A percentile compares a stretch with the other conserved stretches of the same genome.
Conservation (phyloP, 441 rosid genomes). For the Kokia cookei region DNA sequence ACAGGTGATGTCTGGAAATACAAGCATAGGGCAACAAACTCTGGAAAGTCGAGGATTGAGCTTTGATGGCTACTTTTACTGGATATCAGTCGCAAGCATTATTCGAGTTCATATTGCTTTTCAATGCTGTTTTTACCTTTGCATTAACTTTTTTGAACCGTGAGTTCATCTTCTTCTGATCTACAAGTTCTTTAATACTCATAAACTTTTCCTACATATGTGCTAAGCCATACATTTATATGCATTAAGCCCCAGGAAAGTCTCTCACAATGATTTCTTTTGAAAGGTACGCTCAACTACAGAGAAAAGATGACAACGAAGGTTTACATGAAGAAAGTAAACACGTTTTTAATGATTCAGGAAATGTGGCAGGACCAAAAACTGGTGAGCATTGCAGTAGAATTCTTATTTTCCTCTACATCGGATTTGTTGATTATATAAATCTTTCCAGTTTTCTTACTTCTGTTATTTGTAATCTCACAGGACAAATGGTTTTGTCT, state of each 20-base stretch:
- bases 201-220: background rate
- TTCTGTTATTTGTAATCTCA: background rate
- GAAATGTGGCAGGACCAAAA: background rate
- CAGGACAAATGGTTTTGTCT: slow-evolving; percentile 56
- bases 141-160: slow-evolving; percentile 42
- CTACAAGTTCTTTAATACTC: background rate
- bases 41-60: slow-evolving; percentile 37
- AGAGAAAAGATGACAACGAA: slow-evolving; percentile 21
- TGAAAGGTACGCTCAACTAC: slow-evolving; percentile 32
- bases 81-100: slow-evolving; percentile 42
- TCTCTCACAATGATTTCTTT: slow-evolving; percentile 44
- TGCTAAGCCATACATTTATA: background rate
- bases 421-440: background rate
- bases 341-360: background rate
- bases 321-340: background rate
- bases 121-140: slow-evolving; percentile 28
- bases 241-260: slow-evolving; percentile 40
- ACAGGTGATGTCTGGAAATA: slow-evolving; percentile 24
- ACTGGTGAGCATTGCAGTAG: background rate
- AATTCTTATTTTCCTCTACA: background rate
- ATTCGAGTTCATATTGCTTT: slow-evolving; percentile 25
- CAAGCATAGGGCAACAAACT: slow-evolving; percentile 25
- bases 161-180: slow-evolving; percentile 13
- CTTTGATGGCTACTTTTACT: slow-evolving; percentile 23
- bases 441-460: background rate